phyloP scores from a whole-genome alignment of 1,139 yeast species.

The Hyphopichia pseudoburtonii region DNA sequence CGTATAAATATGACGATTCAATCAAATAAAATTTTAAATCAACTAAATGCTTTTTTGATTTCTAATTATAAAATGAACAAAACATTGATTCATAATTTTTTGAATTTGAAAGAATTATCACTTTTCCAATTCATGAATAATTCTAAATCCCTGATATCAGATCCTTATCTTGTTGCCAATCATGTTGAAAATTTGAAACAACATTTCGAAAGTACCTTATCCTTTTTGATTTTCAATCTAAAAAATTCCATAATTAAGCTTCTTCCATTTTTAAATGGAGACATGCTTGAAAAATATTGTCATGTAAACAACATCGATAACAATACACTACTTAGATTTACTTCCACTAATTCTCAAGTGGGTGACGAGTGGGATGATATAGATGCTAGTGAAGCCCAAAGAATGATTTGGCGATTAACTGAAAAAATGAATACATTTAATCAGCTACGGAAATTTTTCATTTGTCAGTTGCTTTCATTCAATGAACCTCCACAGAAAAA shows the following conservation, averaged over 20 bases:
- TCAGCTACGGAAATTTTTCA: constrained; percentile 36
- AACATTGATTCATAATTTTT: constrained; percentile 31
- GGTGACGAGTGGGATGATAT: no score
- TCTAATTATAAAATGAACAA: constrained; percentile 41
- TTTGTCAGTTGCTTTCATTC: constrained; percentile 41
- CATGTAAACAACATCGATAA: constrained; percentile 34
- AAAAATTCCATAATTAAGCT: constrained; percentile 28
- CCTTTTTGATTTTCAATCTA: constrained; percentile 30
- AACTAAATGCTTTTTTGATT: constrained; percentile 30
- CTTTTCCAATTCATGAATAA: constrained; percentile 21
- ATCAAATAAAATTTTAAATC: constrained; percentile 23
- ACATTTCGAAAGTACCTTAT: constrained; percentile 18
- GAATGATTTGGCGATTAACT: constrained; percentile 16
- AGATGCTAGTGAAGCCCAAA: constrained; percentile 5
- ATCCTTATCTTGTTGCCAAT: constrained; percentile 2
- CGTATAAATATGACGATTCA: constrained; percentile 25
- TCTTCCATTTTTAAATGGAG: constrained; percentile 39
- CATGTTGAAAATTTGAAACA: constrained; percentile 7
- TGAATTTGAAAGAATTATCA: constrained; percentile 33
- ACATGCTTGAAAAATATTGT: constrained; percentile 42
- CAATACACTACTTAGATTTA: no score
- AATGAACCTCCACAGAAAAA: constrained; percentile 30
- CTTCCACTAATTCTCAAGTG: no score
- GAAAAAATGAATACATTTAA: constrained; percentile 30
- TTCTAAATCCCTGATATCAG: constrained; percentile 3